phyloP scores from a whole-genome alignment of 2,329 filamentous ascomycete species.

The Gnomoniopsis sp. region DNA sequence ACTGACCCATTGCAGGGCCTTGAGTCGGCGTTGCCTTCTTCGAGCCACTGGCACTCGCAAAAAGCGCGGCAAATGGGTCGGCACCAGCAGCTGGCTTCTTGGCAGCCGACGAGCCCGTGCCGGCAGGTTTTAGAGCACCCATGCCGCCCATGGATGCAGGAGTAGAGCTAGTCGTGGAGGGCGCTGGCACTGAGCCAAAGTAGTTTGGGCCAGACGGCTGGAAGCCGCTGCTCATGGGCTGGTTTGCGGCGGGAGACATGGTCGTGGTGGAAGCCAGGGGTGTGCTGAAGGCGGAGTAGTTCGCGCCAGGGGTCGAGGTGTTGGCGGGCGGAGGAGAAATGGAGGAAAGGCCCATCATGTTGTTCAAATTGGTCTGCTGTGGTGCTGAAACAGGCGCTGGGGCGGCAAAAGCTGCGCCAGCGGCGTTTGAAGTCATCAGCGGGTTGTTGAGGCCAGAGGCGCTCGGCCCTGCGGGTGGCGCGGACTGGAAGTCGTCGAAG shows the following conservation, averaged over 20 bases:
- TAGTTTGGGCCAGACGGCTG: slow-evolving; percentile 87
- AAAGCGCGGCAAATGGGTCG: slow-evolving; percentile 87
- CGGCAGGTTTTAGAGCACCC: slow-evolving; percentile 23
- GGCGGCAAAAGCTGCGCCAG: slow-evolving; percentile 68
- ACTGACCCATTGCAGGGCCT: slow-evolving; percentile 81
- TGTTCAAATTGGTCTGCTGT: slow-evolving; percentile 75
- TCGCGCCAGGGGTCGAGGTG: slow-evolving; percentile 52
- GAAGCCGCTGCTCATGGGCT: slow-evolving; percentile 58
- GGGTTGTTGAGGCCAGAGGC: slow-evolving; percentile 38
- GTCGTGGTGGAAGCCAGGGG: slow-evolving; percentile 35
- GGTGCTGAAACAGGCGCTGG: slow-evolving; percentile 83
- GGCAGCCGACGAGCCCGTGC: slow-evolving; percentile 18
- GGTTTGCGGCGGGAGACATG: slow-evolving; percentile 34
- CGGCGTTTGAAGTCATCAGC: slow-evolving; percentile 48
- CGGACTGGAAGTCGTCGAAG: slow-evolving; percentile 97
- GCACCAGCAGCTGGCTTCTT: slow-evolving; percentile 50
- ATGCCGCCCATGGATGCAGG: slow-evolving; percentile 24
- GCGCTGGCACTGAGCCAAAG: slow-evolving; percentile 72
- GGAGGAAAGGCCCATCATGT: slow-evolving; percentile 75
- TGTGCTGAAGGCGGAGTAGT: slow-evolving; percentile 62
- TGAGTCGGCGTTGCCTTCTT: slow-evolving; percentile 68
- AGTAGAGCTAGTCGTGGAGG: slow-evolving; percentile 30
- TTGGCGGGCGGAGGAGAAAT: slow-evolving; percentile 69
- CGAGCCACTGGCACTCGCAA: slow-evolving; percentile 69
- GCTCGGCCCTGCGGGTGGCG: slow-evolving; percentile 53